Evolutionary conservation across 306 rosid genomes (phyloP), one percentile per base, ranked within the genome.

Genomic region (Hippophae rhamnoides): DNA sequence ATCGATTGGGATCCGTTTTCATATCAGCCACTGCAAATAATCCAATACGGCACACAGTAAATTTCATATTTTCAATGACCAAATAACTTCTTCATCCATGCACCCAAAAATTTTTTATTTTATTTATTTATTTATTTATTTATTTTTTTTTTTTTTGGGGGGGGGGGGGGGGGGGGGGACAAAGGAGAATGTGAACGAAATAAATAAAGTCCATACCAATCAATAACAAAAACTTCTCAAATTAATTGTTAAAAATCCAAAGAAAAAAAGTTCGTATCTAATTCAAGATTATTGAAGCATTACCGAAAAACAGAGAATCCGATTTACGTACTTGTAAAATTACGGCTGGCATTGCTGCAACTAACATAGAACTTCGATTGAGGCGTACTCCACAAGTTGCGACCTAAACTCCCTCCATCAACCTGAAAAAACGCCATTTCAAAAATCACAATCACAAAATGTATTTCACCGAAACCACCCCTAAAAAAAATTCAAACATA

Each of bases 1-100:
- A 83, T 40, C 92, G 77, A 69, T 81, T 74, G 0, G 84, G 77
- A 70, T 70, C 71, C 7, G 96, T 90, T 76, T 85, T 90, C 61
- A 11, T 70, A 64, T 73, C 66, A n/a, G 89, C 85, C n/a, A 73
- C 97, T 90, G 82, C 40, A 31, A 59, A 59, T 58, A 44, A 67
- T 50, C 50, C 23, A 72, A 66, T 47, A 43, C 13, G 14, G 2
- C 38, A 56, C 54, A 57, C 41, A 70, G 48, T 44, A n/a, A 69
- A 53, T 18, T 38, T 31, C 40, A 51, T 10, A 69, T 44, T 18
- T 38, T 31, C 40, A 51, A 51, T 13, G 51, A 49, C 66, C 43
- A 60, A 47, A 31, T 13, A 48, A 60, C 46, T 47, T 27, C 38
- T 7, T 23, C 38, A 31, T 31, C 38, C 38, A 31, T 18, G 23